These are phyloP conservation scores for Colletotrichum sp. DNA, from an alignment of 2,329 filamentous ascomycete genomes.

Conservation along the genomic window DNA sequence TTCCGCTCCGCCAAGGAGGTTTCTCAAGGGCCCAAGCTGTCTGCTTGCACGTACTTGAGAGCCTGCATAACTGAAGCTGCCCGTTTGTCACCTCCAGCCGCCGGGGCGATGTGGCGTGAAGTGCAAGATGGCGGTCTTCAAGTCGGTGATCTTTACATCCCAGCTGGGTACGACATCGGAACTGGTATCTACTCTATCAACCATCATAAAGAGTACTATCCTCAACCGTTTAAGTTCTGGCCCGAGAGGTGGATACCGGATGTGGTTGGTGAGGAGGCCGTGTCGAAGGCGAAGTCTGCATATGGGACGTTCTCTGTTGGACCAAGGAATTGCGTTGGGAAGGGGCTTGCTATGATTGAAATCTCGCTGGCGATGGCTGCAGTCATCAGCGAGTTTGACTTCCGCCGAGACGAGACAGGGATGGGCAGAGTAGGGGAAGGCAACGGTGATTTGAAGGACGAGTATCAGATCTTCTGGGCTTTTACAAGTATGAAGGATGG, in stretches of 20 bases:
- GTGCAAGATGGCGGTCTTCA: background rate
- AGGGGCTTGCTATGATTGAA: slow-evolving; percentile 4
- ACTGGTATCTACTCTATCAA: slow-evolving; percentile 8
- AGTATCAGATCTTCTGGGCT: slow-evolving; percentile 3
- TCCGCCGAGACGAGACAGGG: background rate
- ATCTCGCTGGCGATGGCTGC: slow-evolving; percentile 3
- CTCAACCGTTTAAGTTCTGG: background rate
- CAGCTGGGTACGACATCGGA: background rate
- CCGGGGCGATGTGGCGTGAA: background rate
- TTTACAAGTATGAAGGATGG: slow-evolving; percentile 10
- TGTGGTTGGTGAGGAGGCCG: background rate
- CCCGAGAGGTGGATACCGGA: slow-evolving; percentile 1
- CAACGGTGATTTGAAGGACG: background rate
- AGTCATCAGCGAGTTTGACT: slow-evolving; percentile 1
- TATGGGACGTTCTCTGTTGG: slow-evolving; percentile 1
- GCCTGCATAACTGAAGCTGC: background rate
- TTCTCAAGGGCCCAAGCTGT: background rate
- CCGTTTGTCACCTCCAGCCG: background rate
- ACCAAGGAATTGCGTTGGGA: slow-evolving; percentile 4
- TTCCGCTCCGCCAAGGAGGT: background rate
- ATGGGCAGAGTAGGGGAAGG: slow-evolving; percentile 1
- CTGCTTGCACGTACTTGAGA: background rate
- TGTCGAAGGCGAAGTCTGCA: background rate
- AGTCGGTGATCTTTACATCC: background rate
- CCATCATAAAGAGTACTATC: background rate